Evolutionary conservation across 2,329 filamentous ascomycete genomes (phyloP), one percentile per base, ranked within the genome.

Genomic region (Amphichorda felina): DNA sequence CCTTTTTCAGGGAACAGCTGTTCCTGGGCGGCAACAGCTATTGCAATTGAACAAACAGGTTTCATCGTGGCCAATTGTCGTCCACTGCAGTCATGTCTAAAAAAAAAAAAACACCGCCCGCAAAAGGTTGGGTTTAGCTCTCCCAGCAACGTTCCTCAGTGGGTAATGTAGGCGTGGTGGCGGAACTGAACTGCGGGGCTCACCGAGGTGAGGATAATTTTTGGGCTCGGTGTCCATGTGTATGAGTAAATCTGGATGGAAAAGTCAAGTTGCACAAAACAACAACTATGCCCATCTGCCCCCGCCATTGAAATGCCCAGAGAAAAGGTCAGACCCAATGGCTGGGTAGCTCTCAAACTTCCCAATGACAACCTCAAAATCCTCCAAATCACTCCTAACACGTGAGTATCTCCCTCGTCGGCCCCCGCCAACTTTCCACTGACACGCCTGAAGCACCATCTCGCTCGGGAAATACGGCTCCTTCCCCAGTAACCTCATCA

Each of bases 401-500:
- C 73, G 75, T 79, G 56, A 43, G 54, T 42, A 11, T 38, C 32
- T 35, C 26, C 11, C 13, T 14, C 13, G 4, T 15, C 8, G 18
- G 18, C 9, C n/a, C n/a, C n/a, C n/a, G 21, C 6, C 13, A n/a
- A 6, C 13, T 28, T n/a, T n/a, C 26, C 16, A 19, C 16, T 31
- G 29, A 31, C 29, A 10, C 7, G 4, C n/a, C 54, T 15, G 27
- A 47, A 95, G 88, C 28, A 84, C 76, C 30, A 82, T 96, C 44
- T 86, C 84, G 2, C 68, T 96, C 24, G 87, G 87, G 38, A 96
- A 95, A 72, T 94, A 91, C 55, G 91, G 91, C 43, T 76, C 77
- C 2, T 95, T 98, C 53, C 81, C 85, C 13, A 78, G 84, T 35
- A 95, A 96, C 53, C 72, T 91, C 22, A 75, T 98, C 31, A 74